These are phyloP conservation scores for Neocallimastix lanati DNA, from an alignment of 192 early-diverging fungal genomes.

Conservation along the genomic window DNA sequence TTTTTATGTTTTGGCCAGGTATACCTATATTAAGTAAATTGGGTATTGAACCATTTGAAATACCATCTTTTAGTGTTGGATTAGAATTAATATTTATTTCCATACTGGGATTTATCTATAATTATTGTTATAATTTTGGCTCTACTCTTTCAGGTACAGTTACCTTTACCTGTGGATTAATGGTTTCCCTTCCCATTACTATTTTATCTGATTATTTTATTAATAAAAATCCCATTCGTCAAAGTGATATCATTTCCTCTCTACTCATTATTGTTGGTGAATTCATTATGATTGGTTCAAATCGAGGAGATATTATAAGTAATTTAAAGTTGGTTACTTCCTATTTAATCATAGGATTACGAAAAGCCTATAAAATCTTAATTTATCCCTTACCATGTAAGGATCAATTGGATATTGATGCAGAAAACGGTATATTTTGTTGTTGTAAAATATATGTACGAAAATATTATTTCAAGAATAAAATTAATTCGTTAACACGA, in stretches of 20 bases:
- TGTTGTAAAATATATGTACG: neutral
- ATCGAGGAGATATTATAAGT: neutral
- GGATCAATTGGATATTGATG: neutral
- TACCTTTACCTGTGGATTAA: neutral
- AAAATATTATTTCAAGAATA: neutral
- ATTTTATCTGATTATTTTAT: neutral
- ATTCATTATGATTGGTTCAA: neutral
- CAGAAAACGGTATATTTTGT: neutral
- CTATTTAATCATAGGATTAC: neutral
- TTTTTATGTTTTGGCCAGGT: neutral
- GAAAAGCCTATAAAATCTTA: neutral
- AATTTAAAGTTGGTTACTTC: neutral
- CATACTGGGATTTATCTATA: neutral
- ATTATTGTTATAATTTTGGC: neutral
- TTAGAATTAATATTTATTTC: neutral
- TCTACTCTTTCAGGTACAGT: neutral
- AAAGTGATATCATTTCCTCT: neutral
- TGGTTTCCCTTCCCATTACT: neutral
- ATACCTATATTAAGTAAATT: neutral
- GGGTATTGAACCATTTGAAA: neutral
- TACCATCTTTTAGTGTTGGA: neutral
- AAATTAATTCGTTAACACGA: neutral
- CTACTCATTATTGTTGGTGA: neutral
- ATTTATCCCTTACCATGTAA: neutral
- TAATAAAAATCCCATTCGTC: neutral